Conservation (phyloP, 192 early-diverging fungal species). For the Haplosporangium gracile region DNA sequence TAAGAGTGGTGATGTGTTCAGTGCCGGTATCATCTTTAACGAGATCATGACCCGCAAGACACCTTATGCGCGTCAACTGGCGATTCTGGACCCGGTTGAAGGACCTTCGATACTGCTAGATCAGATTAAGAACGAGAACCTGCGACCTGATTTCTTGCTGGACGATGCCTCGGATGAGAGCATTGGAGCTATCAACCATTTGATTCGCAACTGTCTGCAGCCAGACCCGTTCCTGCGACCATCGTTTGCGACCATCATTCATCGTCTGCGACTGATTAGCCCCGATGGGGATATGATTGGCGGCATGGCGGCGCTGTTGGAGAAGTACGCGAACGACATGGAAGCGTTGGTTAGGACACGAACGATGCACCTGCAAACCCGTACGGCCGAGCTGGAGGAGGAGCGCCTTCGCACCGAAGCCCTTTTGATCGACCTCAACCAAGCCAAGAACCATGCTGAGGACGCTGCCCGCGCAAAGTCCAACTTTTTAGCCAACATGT, state of each 20-base stretch:
- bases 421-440: conserved; percentile 51
- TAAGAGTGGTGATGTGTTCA: conserved; percentile 29
- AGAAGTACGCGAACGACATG: conserved; percentile 63
- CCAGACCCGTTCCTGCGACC: conserved; percentile 34
- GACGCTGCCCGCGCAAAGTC: conserved; percentile 59
- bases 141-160: conserved; percentile 46
- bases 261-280: conserved; percentile 43
- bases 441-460: conserved; percentile 64
- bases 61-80: conserved; percentile 47
- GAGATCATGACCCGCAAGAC: conserved; percentile 60
- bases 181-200: conserved; percentile 49
- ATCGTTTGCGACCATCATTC: conserved; percentile 33
- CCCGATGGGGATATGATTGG: conserved; percentile 58
- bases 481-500: conserved; percentile 84
- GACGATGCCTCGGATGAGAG: conserved; percentile 51
- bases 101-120: conserved; percentile 25
- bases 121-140: conserved; percentile 37
- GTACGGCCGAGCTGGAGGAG: conserved; percentile 59
- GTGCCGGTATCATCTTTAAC: conserved; percentile 61
- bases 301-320: conserved; percentile 58
- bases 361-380: conserved; percentile 57
- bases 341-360: conserved; percentile 58
- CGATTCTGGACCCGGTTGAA: conserved; percentile 3
- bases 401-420: conserved; percentile 51
- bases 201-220: conserved; percentile 46